Conservation (phyloP, 192 early-diverging fungal species). For the Backusella tuberculispora region DNA sequence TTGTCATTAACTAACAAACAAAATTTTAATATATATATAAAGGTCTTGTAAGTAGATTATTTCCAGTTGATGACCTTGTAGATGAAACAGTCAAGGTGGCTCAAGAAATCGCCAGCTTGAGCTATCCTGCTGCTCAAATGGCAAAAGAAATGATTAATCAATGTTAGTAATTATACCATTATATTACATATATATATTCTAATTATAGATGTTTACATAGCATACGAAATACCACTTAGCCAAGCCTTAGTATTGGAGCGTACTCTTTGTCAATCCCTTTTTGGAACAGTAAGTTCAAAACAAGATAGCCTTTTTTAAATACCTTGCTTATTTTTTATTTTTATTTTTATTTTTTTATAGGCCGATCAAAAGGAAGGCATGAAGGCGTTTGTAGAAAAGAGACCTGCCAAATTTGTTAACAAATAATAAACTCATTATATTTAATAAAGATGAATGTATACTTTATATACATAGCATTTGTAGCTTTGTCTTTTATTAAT, state of each 20-base stretch:
- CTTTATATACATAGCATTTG: too few species aligned
- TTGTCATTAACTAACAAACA: neutral
- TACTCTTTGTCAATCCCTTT: constrained; percentile 88
- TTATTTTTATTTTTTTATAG: constrained; percentile 39
- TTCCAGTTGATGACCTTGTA: constrained; percentile 83
- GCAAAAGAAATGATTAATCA: constrained; percentile 93
- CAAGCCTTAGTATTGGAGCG: constrained; percentile 90
- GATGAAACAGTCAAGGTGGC: constrained; percentile 91
- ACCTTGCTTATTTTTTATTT: neutral
- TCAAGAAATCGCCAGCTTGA: constrained; percentile 81
- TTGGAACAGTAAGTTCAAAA: constrained; percentile 75
- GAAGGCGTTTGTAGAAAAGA: constrained; percentile 90
- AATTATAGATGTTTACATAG: constrained; percentile 39
- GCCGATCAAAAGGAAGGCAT: constrained; percentile 97
- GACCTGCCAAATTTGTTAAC: constrained; percentile 55
- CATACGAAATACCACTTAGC: constrained; percentile 83
- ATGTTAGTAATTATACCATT: constrained; percentile 43
- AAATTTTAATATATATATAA: neutral
- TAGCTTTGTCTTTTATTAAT: too few species aligned
- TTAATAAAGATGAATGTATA: too few species aligned
- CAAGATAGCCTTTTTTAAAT: too few species aligned
- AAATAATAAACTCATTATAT: too few species aligned
- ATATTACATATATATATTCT: neutral
- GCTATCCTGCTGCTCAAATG: constrained; percentile 86
- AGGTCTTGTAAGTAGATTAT: constrained; percentile 85